Base-by-base conservation (phyloP, 2,329 filamentous ascomycete genomes). In the Fusarium virguliforme region DNA sequence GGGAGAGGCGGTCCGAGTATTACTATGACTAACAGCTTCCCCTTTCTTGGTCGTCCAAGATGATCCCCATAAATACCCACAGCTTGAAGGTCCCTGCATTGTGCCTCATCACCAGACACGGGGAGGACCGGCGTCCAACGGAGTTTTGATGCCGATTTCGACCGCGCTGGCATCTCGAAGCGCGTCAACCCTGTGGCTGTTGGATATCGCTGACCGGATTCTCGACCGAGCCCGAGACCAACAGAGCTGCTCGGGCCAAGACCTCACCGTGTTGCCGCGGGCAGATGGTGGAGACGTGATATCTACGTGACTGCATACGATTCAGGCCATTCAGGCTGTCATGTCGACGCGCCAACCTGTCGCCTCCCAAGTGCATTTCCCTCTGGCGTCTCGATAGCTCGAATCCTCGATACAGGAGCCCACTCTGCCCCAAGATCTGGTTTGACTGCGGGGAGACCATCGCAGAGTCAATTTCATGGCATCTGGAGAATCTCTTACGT, bases 21-120 rank as follows among this genome's bases (percentile, higher is more conserved):
- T 67, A 46, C 54, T 60, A 65, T 71, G 68, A 71, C 68, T 71
- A 71, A 71, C 34, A 26, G 6, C 41, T 46, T 51, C 70, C 56
- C 60, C 62, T 68, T 57, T 13, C 54, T 22, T 57, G 37, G 64
- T 63, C 68, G 63, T 63, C 59, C 56, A 64, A 30, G 26, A 34
- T 30, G 35, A 53, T 71, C 64, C 13, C 64, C 67, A 70, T 64
- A 60, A 55, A 55, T 64, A 28, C 46, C 68, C 68, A 71, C 68
- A 38, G n/a, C 62, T 13, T 13, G 12, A 40, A 18, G 34, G 67
- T 71, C 63, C 67, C 38, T 67, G 58, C 58, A 50, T 51, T 34
- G 54, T 32, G 62, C 46, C 56, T 35, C 57, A 68, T 71, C 68
- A 68, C 40, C 51, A 68, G 68, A 71, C 40, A 40, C 30, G 43